These are phyloP conservation scores for Berkeleyomyces basicola DNA, from an alignment of 2,329 filamentous ascomycete genomes.

Conservation along the genomic window DNA sequence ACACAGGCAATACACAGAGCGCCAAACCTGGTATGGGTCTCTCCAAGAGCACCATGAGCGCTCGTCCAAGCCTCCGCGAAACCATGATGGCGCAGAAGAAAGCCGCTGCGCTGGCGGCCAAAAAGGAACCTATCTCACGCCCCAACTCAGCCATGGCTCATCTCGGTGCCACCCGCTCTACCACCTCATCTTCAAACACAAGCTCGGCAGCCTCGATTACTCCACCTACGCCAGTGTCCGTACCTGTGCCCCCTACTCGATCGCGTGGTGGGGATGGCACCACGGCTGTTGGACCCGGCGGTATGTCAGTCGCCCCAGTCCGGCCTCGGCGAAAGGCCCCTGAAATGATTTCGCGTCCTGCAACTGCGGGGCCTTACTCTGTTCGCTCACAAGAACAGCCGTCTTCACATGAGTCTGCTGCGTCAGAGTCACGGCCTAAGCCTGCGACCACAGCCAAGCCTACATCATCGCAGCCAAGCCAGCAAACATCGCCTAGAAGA, in stretches of 20 bases:
- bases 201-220: conserved; percentile 16
- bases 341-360: conserved; percentile 41
- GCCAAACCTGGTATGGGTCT: conserved; percentile 41
- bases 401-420: conserved; percentile 21
- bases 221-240: conserved; percentile 7
- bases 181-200: conserved; percentile 22
- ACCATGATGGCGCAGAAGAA: conserved; percentile 72
- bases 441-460: conserved; percentile 27
- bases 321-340: conserved; percentile 41
- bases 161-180: conserved; percentile 34
- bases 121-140: conserved; percentile 35
- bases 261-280: conserved; percentile 23
- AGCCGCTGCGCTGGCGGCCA: conserved; percentile 31
- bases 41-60: conserved; percentile 43
- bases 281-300: conserved; percentile 32
- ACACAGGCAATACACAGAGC: conserved; percentile 30
- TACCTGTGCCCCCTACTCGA: conserved; percentile 16
- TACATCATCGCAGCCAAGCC: conserved; percentile 20
- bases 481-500: conserved; percentile 35
- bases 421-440: conserved; percentile 27
- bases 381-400: conserved; percentile 34
- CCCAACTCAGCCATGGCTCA: conserved; percentile 49
- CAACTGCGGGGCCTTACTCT: conserved; percentile 50
- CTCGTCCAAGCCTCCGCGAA: conserved; percentile 59
- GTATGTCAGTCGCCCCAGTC: conserved; percentile 48